phyloP scores from a whole-genome alignment of 371 early-diverging fungal genomes.

The Mycotypha africana region DNA sequence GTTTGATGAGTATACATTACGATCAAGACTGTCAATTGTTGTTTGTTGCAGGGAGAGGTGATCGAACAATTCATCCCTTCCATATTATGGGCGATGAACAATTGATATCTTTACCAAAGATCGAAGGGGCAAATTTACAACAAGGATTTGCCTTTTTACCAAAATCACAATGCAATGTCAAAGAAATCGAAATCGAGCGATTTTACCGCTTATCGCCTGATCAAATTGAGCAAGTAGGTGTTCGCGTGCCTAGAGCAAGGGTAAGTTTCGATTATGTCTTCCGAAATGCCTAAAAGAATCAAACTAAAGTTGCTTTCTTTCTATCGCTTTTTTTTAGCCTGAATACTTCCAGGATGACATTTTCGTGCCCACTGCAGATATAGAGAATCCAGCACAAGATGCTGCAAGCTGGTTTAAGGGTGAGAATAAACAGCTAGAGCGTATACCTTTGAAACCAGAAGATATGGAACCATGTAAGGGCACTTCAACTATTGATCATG shows the following conservation, averaged over 20 bases:
- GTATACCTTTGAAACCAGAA: constrained; percentile 51
- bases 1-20: constrained; percentile 60
- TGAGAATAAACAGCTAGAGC: constrained; percentile 9
- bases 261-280: constrained; percentile 18
- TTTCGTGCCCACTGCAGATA: constrained; percentile 63
- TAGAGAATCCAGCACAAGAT: constrained; percentile 41
- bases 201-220: constrained; percentile 64
- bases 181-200: constrained; percentile 60
- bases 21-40: constrained; percentile 66
- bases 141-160: constrained; percentile 66
- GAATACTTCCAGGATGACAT: constrained; percentile 88
- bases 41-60: constrained; percentile 62
- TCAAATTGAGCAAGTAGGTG: constrained; percentile 63
- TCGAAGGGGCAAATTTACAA: constrained; percentile 56
- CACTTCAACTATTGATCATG: neutral
- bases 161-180: constrained; percentile 59
- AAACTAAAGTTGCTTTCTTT: neutral
- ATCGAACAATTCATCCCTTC: constrained; percentile 43
- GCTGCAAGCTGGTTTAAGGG: constrained; percentile 58
- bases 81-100: constrained; percentile 17
- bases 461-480: constrained; percentile 55
- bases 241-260: constrained; percentile 70
- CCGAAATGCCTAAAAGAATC: neutral
- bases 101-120: constrained; percentile 49
- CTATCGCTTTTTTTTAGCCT: constrained; percentile 28